These are phyloP conservation scores for Nemania bipapillata DNA, from an alignment of 2,329 filamentous ascomycete species.

Conservation along the genomic window DNA sequence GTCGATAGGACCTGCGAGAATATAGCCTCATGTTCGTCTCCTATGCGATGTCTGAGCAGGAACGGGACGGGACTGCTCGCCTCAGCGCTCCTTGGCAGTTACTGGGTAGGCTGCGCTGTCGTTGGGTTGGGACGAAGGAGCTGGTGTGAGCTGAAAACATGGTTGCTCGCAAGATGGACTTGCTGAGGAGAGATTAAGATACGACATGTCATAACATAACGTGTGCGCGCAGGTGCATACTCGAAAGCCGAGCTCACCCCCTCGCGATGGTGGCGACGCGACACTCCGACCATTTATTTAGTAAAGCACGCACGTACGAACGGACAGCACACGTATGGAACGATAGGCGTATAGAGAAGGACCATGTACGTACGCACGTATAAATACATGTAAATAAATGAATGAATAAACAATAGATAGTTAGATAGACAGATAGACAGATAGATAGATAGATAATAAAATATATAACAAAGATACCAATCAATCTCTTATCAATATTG, in stretches of 20 bases:
- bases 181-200: conserved; percentile 22
- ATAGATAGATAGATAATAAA: no score
- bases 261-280: not conserved
- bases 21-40: conserved; percentile 15
- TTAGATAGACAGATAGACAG: no score
- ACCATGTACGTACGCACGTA: not conserved
- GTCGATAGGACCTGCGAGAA: conserved; percentile 1
- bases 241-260: conserved; percentile 16
- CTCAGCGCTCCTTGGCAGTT: conserved; percentile 3
- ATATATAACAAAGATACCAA: no score
- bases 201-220: conserved; percentile 33
- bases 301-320: not conserved
- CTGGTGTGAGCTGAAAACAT: conserved; percentile 34
- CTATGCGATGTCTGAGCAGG: not conserved
- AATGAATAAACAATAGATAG: no score
- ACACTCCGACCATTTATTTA: not conserved
- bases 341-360: no score
- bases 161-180: conserved; percentile 20
- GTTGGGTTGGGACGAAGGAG: conserved; percentile 20
- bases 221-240: conserved; percentile 16
- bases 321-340: no score
- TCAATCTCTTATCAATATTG: no score
- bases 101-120: not conserved
- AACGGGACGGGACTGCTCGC: not conserved
- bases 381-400: no score